Evolutionary conservation across 352 stramenopile genomes (phyloP), one percentile per base, ranked within the genome.

Genomic region (Phytophthora fragariaefolia): DNA sequence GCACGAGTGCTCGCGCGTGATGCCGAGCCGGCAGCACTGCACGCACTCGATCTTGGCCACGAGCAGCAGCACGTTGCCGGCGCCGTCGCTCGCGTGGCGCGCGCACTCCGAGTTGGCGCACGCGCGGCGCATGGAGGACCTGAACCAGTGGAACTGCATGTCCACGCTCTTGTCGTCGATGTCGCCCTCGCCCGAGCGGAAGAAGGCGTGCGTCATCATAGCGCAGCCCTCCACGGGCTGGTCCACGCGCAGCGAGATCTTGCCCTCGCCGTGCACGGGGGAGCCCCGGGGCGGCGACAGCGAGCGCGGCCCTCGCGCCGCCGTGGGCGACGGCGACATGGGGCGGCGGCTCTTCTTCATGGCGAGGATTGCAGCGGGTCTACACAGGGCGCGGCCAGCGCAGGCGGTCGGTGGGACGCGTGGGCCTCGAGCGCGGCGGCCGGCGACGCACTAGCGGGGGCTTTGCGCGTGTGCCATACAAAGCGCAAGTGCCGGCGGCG

Each of bases 131-230:
- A 82, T 76, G 22, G 72, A 78, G 40, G 80, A 90, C 42, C 79
- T 73, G 63, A 79, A 92, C 83, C 83, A 92, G 38, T 83, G 69
- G 64, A 90, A 92, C 61, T 87, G 54, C 65, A 92, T 75, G 15
- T 86, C 77, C 30, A 91, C 83, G 46, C 85, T 76, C 46, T 89
- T 84, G 66, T 90, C 81, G 58, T 92, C 80, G 38, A 89, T 90
- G 63, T 90, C 82, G 24, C 82, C 79, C 5, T 90, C 82, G 7
- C 79, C 73, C 3, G 82, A 90, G 28, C 83, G 83, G 52, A 90
- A 92, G 63, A 92, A 92, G n/a, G 82, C 80, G 63, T 92, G 84
- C 61, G 82, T 88, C 77, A 84, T 86, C 56, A 92, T 83, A 47
- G 71, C 66, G 61, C 84, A 92, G 51, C 77, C 74, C 53, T 89